Evolutionary conservation across 225 moss, liverwort and hornwort species (phyloP), one percentile per base, ranked within the genome.

Genomic region (Straminergon stramineum): DNA sequence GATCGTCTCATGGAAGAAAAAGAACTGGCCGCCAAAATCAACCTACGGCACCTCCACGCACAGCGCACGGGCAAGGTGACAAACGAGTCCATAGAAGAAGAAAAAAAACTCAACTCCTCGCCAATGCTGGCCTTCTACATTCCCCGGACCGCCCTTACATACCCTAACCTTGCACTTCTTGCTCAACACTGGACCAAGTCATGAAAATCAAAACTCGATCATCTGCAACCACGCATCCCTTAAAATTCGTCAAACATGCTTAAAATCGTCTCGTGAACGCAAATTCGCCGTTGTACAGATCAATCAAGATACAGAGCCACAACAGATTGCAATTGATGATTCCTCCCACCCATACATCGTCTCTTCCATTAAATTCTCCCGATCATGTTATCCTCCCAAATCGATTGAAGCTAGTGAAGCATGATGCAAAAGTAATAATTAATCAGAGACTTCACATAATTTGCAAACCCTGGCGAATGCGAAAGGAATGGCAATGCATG

Each of bases 161-260:
- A 63, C 87, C 82, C 91, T 92, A 86, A 80, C 53, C 71, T 90
- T 82, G 84, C 69, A 89, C 71, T 86, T 88, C 90, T 86, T 85
- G 79, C 43, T 6, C 83, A 60, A 66, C 67, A 62, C 26, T 68
- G 53, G 60, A 69, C 35, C 71, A 86, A 64, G 45, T 85, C 73
- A 85, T 53, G 55, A 65, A 63, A 81, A 48, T 45, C 45, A 56
- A 43, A 57, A 79, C 43, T 74, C n/a, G n/a, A n/a, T n/a, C 80
- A 60, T 53, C 41, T 58, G 56, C 60, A 56, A 64, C 85, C 65
- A 64, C 15, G 32, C 64, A 85, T 67, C 53, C 39, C n/a, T 78
- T 66, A 27, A 28, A 58, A 82, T 66, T 15, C 87, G 53, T 37
- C 53, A 45, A 84, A 31, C 35, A 55, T 56, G 55, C 79, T 76